Evolutionary conservation across 352 stramenopile genomes (phyloP), one percentile per base, ranked within the genome.

Genomic region (Globisporangium nagaii): DNA sequence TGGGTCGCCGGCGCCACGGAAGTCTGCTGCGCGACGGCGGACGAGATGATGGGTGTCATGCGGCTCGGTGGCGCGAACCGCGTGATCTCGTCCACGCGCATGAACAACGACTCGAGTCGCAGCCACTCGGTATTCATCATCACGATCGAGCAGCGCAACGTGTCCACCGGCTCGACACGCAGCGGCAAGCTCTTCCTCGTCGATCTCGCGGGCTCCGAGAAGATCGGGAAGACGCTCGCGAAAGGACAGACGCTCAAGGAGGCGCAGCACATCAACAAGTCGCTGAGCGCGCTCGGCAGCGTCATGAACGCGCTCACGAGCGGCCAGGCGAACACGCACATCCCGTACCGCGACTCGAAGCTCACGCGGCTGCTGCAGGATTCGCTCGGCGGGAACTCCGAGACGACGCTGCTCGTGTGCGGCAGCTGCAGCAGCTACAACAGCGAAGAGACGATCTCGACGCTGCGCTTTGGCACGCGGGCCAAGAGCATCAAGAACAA

Each of bases 101-200:
- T 97, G 70, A 98, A 98, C 69, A 83, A 77, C 32, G 83, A 95
- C 50, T 96, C 83, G 49, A 95, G 72, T 52, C 79, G 93, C 24
- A 96, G 81, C 46, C 96, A 99, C 75, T 96, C 87, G 15, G 92
- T 99, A 20, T 98, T 99, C 53, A 98, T 90, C 58, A 97, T 98
- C 63, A 96, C 96, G 13, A 86, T 99, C 46, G 94, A 99, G 69
- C 92, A 92, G 54, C 65, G 68, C 27, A 81, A 88, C 32, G 70
- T 72, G 2, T 40, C 65, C n/a, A 88, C 76, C 7, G 73, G 74
- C 7, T 80, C 80, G 1, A 82, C 84, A 32, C 85, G 82, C 41
- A 83, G 65, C 39, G 87, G 84, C 43, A 99, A 99, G 73, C 95
- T 97, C n/a, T 95, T 96, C 32, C 57, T 91, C 9, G 83, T 93